phyloP scores from a whole-genome alignment of 208 protist species.

The Acanthamoeba quina region DNA sequence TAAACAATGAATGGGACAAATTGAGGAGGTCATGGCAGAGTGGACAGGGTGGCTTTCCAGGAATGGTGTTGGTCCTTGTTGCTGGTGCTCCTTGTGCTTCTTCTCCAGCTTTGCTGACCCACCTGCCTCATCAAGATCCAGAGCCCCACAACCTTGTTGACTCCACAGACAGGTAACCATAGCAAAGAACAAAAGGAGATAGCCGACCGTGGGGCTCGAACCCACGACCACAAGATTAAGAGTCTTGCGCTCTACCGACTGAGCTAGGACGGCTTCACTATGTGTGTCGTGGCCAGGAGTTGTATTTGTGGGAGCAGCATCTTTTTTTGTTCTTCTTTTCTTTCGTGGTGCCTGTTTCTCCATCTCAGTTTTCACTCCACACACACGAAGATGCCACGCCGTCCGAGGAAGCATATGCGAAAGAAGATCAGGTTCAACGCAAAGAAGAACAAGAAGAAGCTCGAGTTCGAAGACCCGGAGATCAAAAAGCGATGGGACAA shows the following conservation, averaged over 20 bases:
- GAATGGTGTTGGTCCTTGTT: too few relatives aligned
- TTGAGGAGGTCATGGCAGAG: too few relatives aligned
- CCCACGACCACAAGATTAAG: conserved; percentile 98
- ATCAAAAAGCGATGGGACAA: conserved; percentile 35
- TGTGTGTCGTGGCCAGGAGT: too few relatives aligned
- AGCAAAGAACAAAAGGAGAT: background rate
- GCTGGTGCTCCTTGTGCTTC: too few relatives aligned
- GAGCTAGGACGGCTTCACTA: conserved; percentile 40
- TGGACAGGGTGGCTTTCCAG: too few relatives aligned
- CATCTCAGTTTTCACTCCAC: background rate
- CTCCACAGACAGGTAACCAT: too few relatives aligned
- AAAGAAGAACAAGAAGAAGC: conserved; percentile 36
- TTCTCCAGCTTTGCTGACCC: too few relatives aligned
- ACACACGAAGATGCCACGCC: conserved; percentile 1
- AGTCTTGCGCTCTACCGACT: conserved; percentile 67
- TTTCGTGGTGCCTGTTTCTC: background rate
- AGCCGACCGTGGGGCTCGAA: conserved; percentile 92
- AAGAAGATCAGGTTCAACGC: conserved; percentile 9
- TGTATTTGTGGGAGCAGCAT: too few relatives aligned
- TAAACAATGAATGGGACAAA: too few relatives aligned
- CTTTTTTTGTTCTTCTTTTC: background rate
- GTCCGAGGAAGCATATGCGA: background rate
- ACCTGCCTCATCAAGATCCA: too few relatives aligned
- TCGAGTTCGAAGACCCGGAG: background rate
- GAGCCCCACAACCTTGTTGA: too few relatives aligned